Base-by-base conservation (phyloP, 2,329 filamentous ascomycete species). In the Pseudocercospora fuligena region DNA sequence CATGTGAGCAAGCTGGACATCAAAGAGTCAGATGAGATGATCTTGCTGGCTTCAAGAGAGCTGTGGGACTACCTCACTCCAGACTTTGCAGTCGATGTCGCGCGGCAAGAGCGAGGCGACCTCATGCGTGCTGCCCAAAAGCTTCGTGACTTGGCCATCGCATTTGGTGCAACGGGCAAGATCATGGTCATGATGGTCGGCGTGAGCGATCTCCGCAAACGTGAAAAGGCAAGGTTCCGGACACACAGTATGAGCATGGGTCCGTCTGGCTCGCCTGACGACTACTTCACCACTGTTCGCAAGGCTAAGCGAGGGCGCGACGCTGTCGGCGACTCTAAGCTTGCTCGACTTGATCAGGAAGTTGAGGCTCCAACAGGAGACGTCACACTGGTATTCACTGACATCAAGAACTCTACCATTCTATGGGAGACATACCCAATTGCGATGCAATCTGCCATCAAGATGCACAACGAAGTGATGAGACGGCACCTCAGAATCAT, bases 101-200 rank as follows among this genome's bases (percentile, higher is more conserved):
- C 93, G 19, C 87, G 94, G 68, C 91, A 91, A 25, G 94, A 97
- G 79, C 89, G 93, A 6, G 87, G 88, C 54, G 94, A 99, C 77
- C 85, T 97, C 53, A 99, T 99, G 95, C 88, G 92, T 63, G 95
- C 94, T 16, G 91, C 95, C 3, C 94, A 98, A 78, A 97, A 97
- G 81, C 86, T 99, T 33, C 89, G 95, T 66, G 95, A 99, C 81
- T 84, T 98, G 63, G 95, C 95, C 49, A 97, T 99, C 77, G 93
- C 94, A 0, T 98, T 97, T 78, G 95, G 95, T 61, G 92, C 94
- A 12, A 94, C 90, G 1, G 91, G 90, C 76, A 99, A 99, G 82
- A 92, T 98, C 70, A 98, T 98, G 94, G 93, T 99, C 53, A 98
- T 98, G 94, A 92, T 99, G 84, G 89, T 99, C 63, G 94, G 94